Evolutionary conservation across 2,329 filamentous ascomycete genomes (phyloP), one percentile per base, ranked within the genome.

Genomic region (Colletotrichum limetticola): DNA sequence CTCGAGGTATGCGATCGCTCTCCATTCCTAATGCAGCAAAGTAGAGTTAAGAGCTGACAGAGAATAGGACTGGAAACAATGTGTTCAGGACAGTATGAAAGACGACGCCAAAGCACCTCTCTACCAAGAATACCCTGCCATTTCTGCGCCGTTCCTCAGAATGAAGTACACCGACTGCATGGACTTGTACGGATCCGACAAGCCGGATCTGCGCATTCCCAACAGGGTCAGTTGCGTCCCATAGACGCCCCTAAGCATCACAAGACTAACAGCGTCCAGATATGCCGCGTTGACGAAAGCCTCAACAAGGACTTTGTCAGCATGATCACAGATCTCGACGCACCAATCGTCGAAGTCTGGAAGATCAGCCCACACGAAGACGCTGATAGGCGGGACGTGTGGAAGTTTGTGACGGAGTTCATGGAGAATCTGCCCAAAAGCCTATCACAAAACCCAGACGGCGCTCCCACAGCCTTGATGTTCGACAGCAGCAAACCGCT

Each of bases 171-270:
- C 93, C 37, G 86, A 93, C 52, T 93, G 93, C 22, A 98, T 99
- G 92, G 84, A 88, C 1, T 85, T 84, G 3, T 97, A 95, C 78
- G 97, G 97, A 12, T 93, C 91, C 5, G 97, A 99, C 82, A 99
- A 99, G 82, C 97, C 97, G 4, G 97, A 99, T 79, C 84, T 96
- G 11, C 91, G 97, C 22, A 92, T 95, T 49, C 89, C 90, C 1
- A 91, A 91, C 30, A 84, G 89, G 78, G 92, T 94, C 80, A 65
- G 85, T 80, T 5, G 2, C 3, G 6, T 14, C 7, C 55, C 8
- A 1, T 1, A n/a, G 9, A 42, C 9, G 12, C 14, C 16, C 22
- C 60, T 42, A 1, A 49, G 68, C 16, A 42, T 35, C 19, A 12
- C 5, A 42, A 42, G 2, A 14, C 74, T 77, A 22, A 79, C 68